phyloP scores from a whole-genome alignment of 768 basidiomycete genomes.

The Erythrobasidium yunnanense region DNA sequence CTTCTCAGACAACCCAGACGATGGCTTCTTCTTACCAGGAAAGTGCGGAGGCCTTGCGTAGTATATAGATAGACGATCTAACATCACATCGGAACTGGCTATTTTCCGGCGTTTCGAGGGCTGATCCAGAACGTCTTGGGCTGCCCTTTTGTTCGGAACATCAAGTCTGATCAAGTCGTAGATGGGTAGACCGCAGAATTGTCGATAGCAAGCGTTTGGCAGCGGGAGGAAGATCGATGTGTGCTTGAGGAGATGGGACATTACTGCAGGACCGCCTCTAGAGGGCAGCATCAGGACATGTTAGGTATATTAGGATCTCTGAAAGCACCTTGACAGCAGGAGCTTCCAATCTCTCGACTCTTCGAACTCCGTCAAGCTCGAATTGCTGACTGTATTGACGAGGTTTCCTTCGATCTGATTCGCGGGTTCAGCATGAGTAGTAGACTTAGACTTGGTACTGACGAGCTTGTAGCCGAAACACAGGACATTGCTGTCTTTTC shows the following conservation, averaged over 20 bases:
- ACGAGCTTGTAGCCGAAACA: neutral
- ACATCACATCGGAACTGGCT: too few relatives aligned
- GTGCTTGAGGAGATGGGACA: neutral
- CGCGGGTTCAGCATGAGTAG: neutral
- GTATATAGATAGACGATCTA: too few relatives aligned
- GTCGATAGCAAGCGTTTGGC: neutral
- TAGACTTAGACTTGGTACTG: neutral
- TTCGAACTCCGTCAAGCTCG: constrained; percentile 1
- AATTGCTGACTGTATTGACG: neutral
- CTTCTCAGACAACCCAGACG: too few relatives aligned
- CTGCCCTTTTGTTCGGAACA: too few relatives aligned
- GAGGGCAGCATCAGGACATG: neutral
- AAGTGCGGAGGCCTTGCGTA: too few relatives aligned
- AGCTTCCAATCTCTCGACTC: constrained; percentile 23
- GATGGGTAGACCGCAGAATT: constrained; percentile 5
- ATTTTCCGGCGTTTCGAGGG: too few relatives aligned
- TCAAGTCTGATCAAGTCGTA: too few relatives aligned
- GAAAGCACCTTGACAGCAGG: neutral
- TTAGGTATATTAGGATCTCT: neutral
- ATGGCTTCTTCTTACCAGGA: too few relatives aligned
- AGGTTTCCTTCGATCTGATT: neutral
- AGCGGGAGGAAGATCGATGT: constrained; percentile 22
- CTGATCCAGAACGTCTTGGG: too few relatives aligned
- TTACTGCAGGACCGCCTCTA: neutral
- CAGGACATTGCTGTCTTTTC: neutral